Evolutionary conservation across 1,284 basidiomycete species (phyloP), one percentile per base, ranked within the genome.

Genomic region (Irpex rosettiformis): DNA sequence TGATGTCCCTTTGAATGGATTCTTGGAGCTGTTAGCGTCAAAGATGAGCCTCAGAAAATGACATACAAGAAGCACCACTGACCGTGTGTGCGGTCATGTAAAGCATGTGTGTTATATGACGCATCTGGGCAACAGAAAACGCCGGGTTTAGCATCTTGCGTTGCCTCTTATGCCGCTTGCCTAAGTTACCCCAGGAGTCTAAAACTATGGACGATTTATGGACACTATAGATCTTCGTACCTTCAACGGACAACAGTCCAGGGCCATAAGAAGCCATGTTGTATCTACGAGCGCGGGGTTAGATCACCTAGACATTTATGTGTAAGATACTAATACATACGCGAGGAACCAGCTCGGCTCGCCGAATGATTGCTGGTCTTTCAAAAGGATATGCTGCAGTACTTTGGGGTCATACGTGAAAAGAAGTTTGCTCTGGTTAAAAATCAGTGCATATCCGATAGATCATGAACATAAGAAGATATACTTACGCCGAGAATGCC

Each of bases 371-470:
- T 67, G 58, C 40, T 65, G 71, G 61, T 72, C 77, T 64, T 79
- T 78, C 54, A 79, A 67, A 3, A 78, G 22, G 22, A 79, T 72
- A 40, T 72, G 68, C 49, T 79, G 69, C 28, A 79, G 58, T 0
- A 76, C 75, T 49, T 69, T 70, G 0, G 76, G 72, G 58, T 69
- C 66, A 27, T 52, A 65, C 2, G 67, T 59, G 30, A 62, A 65
- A 11, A 69, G 37, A 2, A 51, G 45, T 18, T 42, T 42, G 37
- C 45, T 33, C 64, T 63, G 54, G 11, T n/a, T n/a, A n/a, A 37
- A 37, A 37, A 37, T 8, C 10, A 16, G 16, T 37, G 16, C 16
- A 37, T 37, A 16, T 37, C 33, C 11, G 11, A 37, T 11, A 37
- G 11, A 37, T 11, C 33, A 37, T 37, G 33, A 37, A 37, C 33